A percentile compares a stretch with the other conserved stretches of the same genome.
These are phyloP conservation scores for Collybia mongolica DNA, from an alignment of 768 basidiomycete genomes.

Conservation along the genomic window DNA sequence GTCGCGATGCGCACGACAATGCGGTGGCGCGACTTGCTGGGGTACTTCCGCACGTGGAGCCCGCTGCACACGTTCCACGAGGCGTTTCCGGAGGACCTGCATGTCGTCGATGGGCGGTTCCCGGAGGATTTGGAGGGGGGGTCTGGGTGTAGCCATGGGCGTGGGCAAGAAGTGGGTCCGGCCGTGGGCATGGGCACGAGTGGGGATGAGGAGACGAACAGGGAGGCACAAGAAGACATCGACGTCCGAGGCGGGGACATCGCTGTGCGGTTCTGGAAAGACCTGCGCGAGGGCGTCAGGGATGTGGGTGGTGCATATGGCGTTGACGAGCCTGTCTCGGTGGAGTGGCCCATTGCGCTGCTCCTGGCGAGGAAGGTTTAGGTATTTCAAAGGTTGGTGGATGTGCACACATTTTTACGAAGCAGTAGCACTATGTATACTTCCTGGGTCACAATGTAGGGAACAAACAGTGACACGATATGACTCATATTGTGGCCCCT, in stretches of 20 bases:
- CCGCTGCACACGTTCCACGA: slow-evolving; percentile 69
- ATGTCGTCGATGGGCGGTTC: slow-evolving; percentile 31
- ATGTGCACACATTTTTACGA: too few species aligned
- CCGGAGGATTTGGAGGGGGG: slow-evolving; percentile 31
- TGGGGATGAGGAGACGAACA: slow-evolving; percentile 4
- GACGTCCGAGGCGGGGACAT: slow-evolving; percentile 55
- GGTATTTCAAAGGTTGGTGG: too few species aligned
- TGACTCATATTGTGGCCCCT: too few species aligned
- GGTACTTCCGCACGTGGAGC: slow-evolving; percentile 72
- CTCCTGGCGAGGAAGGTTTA: slow-evolving; percentile 26
- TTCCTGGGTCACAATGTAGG: too few species aligned
- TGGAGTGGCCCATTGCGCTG: slow-evolving; percentile 54
- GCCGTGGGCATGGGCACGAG: too few species aligned
- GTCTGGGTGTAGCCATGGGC: too few species aligned
- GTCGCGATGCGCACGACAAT: slow-evolving; percentile 58
- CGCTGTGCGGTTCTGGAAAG: slow-evolving; percentile 60
- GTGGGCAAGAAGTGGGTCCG: too few species aligned
- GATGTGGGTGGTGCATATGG: slow-evolving; percentile 28
- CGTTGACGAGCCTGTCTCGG: slow-evolving; percentile 35
- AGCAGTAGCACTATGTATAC: too few species aligned
- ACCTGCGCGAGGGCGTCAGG: slow-evolving; percentile 40
- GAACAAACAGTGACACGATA: too few species aligned
- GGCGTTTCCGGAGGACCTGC: slow-evolving; percentile 53
- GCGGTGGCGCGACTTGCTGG: slow-evolving; percentile 65
- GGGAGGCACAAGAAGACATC: slow-evolving; percentile 20